Conservation (phyloP, 1,284 basidiomycete genomes). For the Ceratorhiza oryzae-sativae region DNA sequence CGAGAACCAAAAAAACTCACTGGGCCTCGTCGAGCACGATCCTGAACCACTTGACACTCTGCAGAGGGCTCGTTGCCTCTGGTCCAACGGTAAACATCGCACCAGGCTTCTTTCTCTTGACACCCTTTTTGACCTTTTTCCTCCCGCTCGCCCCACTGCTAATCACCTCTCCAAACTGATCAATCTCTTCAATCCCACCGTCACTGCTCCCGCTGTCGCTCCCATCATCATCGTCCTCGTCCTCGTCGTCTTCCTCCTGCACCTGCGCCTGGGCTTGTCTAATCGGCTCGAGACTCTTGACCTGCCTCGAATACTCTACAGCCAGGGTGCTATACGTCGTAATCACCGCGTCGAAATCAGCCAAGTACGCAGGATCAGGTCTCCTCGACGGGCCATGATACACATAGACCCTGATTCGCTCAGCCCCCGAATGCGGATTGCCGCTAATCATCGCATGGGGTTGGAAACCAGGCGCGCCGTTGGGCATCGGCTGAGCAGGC, state of each 20-base stretch:
- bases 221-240: constrained; percentile 65
- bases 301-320: constrained; percentile 93
- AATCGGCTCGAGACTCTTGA: constrained; percentile 60
- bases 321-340: constrained; percentile 97
- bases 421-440: constrained; percentile 27
- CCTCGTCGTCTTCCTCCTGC: constrained; percentile 46
- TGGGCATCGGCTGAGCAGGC: constrained; percentile 45
- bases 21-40: constrained; percentile 98
- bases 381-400: constrained; percentile 95
- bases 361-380: constrained; percentile 82
- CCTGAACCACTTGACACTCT: constrained; percentile 96
- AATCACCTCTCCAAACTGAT: constrained; percentile 70
- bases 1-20: constrained; percentile 60
- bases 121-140: constrained; percentile 67
- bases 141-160: constrained; percentile 61
- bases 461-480: constrained; percentile 36
- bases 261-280: constrained; percentile 45
- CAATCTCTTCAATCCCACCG: constrained; percentile 65
- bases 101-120: constrained; percentile 52
- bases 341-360: constrained; percentile 96
- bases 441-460: constrained; percentile 35
- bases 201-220: constrained; percentile 63
- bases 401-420: constrained; percentile 73
- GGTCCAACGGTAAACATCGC: constrained; percentile 45
- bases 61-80: constrained; percentile 85